phyloP scores from a whole-genome alignment of 345 rosid species.

The Murraya koenigii region DNA sequence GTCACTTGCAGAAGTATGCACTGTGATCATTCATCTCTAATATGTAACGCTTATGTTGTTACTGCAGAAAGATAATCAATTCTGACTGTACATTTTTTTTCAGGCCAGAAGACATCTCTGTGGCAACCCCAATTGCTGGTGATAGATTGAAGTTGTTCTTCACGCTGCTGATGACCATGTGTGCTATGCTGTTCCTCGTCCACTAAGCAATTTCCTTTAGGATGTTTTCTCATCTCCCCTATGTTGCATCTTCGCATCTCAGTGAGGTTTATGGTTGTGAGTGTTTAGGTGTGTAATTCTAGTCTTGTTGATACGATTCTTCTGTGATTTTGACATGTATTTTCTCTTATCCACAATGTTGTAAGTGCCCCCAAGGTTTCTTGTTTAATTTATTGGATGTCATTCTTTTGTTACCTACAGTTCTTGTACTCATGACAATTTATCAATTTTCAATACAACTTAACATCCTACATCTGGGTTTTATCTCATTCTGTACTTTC shows the following conservation, averaged over 20 bases:
- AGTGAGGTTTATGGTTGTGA: constrained; percentile 33
- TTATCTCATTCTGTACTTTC: background rate
- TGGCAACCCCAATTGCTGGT: constrained; percentile 27
- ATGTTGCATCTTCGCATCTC: constrained; percentile 16
- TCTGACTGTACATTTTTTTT: constrained; percentile 15
- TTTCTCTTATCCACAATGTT: constrained; percentile 2
- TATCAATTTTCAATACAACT: constrained; percentile 32
- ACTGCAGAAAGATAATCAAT: background rate
- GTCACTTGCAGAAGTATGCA: constrained; percentile 71
- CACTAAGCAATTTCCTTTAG: constrained; percentile 14
- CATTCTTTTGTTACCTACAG: constrained; percentile 43
- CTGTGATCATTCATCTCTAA: background rate
- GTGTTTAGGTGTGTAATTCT: constrained; percentile 36
- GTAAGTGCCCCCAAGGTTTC: constrained; percentile 16
- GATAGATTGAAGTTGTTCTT: constrained; percentile 26
- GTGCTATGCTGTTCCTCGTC: constrained; percentile 20
- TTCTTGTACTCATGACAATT: constrained; percentile 33
- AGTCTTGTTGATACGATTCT: constrained; percentile 30
- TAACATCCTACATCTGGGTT: constrained; percentile 5
- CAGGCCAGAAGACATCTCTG: constrained; percentile 81
- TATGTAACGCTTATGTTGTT: background rate
- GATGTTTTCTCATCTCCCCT: constrained; percentile 7
- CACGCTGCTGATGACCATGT: constrained; percentile 30
- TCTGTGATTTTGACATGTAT: constrained; percentile 30
- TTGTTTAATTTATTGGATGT: constrained; percentile 28